phyloP scores from a whole-genome alignment of 129 eudicot species.

The Chrysanthemum lavandulifolium region DNA sequence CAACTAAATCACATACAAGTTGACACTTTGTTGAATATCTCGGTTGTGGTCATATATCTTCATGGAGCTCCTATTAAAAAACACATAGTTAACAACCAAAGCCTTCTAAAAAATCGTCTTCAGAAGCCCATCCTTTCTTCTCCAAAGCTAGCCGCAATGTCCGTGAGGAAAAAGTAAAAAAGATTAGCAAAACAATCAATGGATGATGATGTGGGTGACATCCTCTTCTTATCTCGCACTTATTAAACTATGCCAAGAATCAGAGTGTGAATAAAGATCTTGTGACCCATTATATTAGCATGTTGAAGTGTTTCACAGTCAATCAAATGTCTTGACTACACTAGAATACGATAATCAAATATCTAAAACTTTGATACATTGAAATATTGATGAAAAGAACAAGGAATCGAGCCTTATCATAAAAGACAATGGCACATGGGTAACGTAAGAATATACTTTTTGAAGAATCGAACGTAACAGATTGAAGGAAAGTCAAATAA shows the following conservation, averaged over 20 bases:
- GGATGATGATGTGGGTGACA: background rate
- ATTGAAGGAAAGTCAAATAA: too few relatives aligned
- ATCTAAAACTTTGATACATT: background rate
- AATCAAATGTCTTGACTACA: background rate
- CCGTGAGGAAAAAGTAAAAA: conserved; percentile 18
- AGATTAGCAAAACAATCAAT: background rate
- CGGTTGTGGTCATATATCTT: conserved; percentile 4
- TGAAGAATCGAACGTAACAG: too few relatives aligned
- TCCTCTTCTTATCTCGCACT: background rate
- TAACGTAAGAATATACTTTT: too few relatives aligned
- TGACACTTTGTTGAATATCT: background rate
- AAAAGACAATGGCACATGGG: too few relatives aligned
- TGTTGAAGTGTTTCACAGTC: background rate
- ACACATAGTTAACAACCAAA: conserved; percentile 3
- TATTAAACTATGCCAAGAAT: background rate
- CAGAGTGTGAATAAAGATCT: background rate
- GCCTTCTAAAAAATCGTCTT: conserved; percentile 44
- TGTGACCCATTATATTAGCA: background rate
- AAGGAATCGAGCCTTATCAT: too few relatives aligned
- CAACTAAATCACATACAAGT: background rate
- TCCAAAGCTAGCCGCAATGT: conserved; percentile 71
- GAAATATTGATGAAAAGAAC: background rate
- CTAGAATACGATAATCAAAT: background rate
- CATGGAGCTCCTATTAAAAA: conserved; percentile 10
- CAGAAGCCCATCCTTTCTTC: conserved; percentile 93